Percentiles rank a stretch among this genome's conserved stretches.
Conservation (phyloP, 2,329 filamentous ascomycete species). For the Stagonosporopsis chrysanthemi region DNA sequence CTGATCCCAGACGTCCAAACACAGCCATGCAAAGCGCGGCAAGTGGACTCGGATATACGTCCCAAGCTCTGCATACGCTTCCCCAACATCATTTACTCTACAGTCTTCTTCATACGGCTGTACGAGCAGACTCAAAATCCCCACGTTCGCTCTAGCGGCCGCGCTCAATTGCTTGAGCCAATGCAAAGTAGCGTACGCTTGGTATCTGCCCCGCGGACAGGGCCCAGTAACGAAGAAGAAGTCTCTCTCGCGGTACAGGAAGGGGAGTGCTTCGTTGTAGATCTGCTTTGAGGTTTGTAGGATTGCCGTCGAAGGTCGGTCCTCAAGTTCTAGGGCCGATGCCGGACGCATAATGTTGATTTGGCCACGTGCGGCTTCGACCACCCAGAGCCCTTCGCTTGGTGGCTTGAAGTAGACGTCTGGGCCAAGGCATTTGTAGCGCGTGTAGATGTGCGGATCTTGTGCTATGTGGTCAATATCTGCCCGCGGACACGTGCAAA, state of each 20-base stretch:
- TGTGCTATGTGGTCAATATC: background rate
- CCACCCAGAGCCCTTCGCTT: constrained; percentile 34
- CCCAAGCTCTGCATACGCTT: constrained; percentile 30
- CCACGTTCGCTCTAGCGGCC: constrained; percentile 28
- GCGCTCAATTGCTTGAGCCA: constrained; percentile 32
- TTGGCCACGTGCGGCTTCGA: constrained; percentile 30
- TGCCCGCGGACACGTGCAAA: constrained; percentile 33
- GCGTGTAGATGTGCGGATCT: constrained; percentile 40
- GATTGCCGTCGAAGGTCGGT: constrained; percentile 23
- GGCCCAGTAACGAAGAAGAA: constrained; percentile 41
- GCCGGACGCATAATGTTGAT: constrained; percentile 45
- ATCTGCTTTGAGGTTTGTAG: constrained; percentile 30
- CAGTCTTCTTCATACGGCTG: constrained; percentile 44
- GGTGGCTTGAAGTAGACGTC: constrained; percentile 29
- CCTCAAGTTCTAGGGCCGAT: constrained; percentile 22
- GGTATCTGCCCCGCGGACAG: constrained; percentile 45
- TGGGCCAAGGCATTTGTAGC: constrained; percentile 37
- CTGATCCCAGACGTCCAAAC: constrained; percentile 26
- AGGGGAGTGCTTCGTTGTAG: constrained; percentile 33
- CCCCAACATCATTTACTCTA: constrained; percentile 10
- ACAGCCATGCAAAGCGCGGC: constrained; percentile 25
- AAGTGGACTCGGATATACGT: constrained; percentile 25
- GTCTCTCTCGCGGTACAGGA: constrained; percentile 36
- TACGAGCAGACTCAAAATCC: constrained; percentile 32
- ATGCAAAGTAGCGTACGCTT: constrained; percentile 39